These are phyloP conservation scores for Symbiodinium natans DNA, from an alignment of 73 alveolate species.

Conservation along the genomic window DNA sequence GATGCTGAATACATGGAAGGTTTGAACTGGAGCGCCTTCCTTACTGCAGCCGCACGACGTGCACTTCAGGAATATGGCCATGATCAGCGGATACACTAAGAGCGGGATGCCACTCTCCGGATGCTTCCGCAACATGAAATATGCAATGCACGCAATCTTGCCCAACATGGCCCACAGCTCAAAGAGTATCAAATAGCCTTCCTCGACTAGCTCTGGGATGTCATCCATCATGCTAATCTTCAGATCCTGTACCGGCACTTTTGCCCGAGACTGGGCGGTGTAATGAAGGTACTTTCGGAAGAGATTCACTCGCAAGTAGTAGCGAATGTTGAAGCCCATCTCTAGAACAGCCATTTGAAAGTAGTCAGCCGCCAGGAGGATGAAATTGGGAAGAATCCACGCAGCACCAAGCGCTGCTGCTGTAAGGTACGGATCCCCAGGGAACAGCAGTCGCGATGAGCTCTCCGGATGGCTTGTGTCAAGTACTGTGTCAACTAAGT, in stretches of 20 bases:
- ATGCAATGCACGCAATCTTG: background rate
- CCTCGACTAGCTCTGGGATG: constrained; percentile 23
- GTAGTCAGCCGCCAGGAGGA: background rate
- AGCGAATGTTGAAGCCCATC: constrained; percentile 10
- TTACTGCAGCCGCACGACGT: background rate
- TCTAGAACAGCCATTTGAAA: background rate
- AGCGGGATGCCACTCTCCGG: background rate
- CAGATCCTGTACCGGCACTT: background rate
- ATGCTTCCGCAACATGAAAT: background rate
- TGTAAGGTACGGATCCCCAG: background rate
- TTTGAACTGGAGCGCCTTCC: too few species aligned
- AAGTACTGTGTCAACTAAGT: background rate
- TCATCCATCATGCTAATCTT: constrained; percentile 38
- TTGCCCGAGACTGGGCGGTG: background rate
- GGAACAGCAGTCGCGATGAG: background rate
- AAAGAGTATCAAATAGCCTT: background rate
- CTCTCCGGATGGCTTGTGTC: background rate
- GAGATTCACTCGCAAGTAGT: background rate
- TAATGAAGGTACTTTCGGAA: background rate
- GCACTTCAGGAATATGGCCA: background rate
- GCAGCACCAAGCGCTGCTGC: background rate
- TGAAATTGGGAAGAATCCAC: background rate
- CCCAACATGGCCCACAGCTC: constrained; percentile 9
- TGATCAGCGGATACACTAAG: background rate
- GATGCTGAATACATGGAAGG: too few species aligned